Conservation (phyloP, 257 asterid species). For the Cruciata laevipes region DNA sequence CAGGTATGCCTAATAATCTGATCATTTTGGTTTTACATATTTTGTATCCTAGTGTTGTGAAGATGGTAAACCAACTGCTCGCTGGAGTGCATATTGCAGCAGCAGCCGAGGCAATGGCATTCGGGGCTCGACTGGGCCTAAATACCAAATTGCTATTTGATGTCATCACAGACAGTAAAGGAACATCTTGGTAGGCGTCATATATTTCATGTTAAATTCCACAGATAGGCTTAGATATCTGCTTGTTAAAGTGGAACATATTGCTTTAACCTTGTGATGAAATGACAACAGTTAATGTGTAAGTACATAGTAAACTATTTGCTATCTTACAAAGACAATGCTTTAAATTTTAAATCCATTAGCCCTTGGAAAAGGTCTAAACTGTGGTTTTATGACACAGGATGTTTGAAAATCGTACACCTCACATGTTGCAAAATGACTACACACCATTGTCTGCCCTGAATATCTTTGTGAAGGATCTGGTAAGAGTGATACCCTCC, state of each 20-base stretch:
- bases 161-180: constrained; percentile 56
- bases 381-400: constrained; percentile 32
- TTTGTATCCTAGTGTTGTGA: constrained; percentile 53
- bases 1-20: neutral
- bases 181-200: constrained; percentile 81
- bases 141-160: constrained; percentile 73
- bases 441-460: constrained; percentile 96
- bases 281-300: neutral
- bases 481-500: constrained; percentile 44
- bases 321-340: neutral
- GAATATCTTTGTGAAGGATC: constrained; percentile 95
- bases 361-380: neutral
- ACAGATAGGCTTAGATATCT: neutral
- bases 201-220: neutral
- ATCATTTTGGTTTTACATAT: neutral
- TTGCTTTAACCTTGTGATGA: neutral
- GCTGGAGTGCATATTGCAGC: constrained; percentile 99
- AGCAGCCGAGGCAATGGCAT: constrained; percentile 96
- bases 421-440: constrained; percentile 93
- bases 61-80: constrained; percentile 97
- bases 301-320: neutral
- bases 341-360: neutral
- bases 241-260: neutral
- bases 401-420: constrained; percentile 98
- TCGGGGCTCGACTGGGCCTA: constrained; percentile 87